A percentile compares a stretch with the other conserved stretches of the same genome.
Conservation (phyloP, 1,139 yeast species). For the Geotrichum australiense region DNA sequence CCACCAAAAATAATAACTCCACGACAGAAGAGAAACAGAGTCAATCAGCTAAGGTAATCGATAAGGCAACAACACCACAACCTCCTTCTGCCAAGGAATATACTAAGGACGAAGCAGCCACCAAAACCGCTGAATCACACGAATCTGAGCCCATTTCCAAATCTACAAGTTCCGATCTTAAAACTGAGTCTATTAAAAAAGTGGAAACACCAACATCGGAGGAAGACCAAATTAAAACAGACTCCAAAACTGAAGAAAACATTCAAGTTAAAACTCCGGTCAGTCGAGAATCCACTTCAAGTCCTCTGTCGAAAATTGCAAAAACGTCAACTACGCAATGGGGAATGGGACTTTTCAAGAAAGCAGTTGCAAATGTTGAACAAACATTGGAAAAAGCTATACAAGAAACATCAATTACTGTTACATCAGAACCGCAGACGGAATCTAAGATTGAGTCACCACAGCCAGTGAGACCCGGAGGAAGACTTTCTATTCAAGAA, state of each 20-base stretch:
- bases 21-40: too few species aligned
- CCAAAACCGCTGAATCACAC: too few species aligned
- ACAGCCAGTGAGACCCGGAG: constrained; percentile 24
- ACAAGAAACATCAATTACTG: constrained; percentile 23
- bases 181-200: too few species aligned
- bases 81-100: too few species aligned
- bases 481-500: constrained; percentile 66
- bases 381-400: constrained; percentile 34
- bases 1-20: too few species aligned
- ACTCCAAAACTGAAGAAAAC: neutral
- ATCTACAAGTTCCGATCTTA: too few species aligned
- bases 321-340: constrained; percentile 23
- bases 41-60: too few species aligned
- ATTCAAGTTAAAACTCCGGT: neutral
- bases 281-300: neutral
- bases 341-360: constrained; percentile 32
- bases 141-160: too few species aligned
- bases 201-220: neutral
- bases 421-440: constrained; percentile 3
- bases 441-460: constrained; percentile 10
- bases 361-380: constrained; percentile 38
- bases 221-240: neutral
- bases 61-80: too few species aligned
- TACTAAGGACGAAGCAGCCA: too few species aligned
- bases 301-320: neutral